These are phyloP conservation scores for Rhodotorula diobovata DNA, from an alignment of 768 basidiomycete genomes.

Conservation along the genomic window DNA sequence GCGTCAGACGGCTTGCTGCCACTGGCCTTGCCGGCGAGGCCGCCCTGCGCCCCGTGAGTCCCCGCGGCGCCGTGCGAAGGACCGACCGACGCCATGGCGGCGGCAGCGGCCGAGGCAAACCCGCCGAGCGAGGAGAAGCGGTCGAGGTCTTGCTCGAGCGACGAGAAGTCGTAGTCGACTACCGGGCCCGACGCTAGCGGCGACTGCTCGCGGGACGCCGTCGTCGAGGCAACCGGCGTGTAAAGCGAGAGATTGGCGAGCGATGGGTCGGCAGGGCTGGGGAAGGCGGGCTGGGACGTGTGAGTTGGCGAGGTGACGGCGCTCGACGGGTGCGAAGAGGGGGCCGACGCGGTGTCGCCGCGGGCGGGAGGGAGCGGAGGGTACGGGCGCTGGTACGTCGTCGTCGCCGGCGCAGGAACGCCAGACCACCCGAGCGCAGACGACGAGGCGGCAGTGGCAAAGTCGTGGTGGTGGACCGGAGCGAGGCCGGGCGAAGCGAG, in stretches of 20 bases:
- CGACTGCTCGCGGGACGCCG: neutral
- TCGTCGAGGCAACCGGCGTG: neutral
- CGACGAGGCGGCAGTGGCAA: neutral
- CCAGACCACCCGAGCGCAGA: neutral
- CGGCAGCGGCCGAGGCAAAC: slow-evolving; percentile 34
- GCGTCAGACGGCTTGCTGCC: slow-evolving; percentile 6
- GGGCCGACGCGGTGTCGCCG: neutral
- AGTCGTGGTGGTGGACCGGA: neutral
- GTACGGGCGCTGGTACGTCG: slow-evolving; percentile 23
- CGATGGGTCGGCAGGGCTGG: neutral
- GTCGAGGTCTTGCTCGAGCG: slow-evolving; percentile 39
- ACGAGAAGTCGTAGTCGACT: slow-evolving; percentile 37
- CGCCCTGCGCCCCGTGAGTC: neutral
- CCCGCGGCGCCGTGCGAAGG: neutral
- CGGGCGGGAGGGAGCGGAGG: slow-evolving; percentile 10
- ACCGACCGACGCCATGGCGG: slow-evolving; percentile 35
- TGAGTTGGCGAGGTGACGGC: neutral
- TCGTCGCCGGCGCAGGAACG: neutral
- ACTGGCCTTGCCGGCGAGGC: neutral
- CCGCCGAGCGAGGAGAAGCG: slow-evolving; percentile 32
- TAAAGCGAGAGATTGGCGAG: neutral
- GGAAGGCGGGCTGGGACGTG: neutral
- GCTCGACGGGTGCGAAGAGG: neutral
- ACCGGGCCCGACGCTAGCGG: neutral
- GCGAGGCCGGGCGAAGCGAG: slow-evolving; percentile 11